Evolutionary conservation across 75 land plant species (phyloP), one percentile per base, ranked within the genome.

Genomic region (Selaginella moellendorffii): DNA sequence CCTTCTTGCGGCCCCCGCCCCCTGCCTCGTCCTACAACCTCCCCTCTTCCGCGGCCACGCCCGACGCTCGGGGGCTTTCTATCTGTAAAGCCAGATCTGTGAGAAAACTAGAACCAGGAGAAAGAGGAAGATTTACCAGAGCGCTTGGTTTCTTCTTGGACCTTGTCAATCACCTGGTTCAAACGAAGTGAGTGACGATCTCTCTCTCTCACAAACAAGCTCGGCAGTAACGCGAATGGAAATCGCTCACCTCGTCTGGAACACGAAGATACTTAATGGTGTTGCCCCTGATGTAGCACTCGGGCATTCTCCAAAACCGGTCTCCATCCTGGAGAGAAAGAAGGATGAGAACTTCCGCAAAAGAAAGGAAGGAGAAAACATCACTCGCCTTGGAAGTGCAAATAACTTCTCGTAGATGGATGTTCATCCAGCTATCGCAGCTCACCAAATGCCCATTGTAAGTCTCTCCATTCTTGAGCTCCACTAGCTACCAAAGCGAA

Each of bases 401-500:
- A 8, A 56, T 56, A 5, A 56, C 59, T 56, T 56, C 59, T 19
- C 59, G 59, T 24, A 56, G n/a, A 56, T 56, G 59, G 24, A 56
- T 56, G 24, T 56, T 56, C 59, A 56, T 56, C 59, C 59, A 56
- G 5, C 23, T 56, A 25, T 56, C 59, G 59, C 59, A 56, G n/a
- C 24, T 56, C 19, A 56, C 8, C 8, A 56, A 25, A 21, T 56
- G 59, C 59, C 59, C 59, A 56, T 56, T 56, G 59, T 56, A 56
- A 56, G 59, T 56, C 24, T 56, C 59, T 24, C 59, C 24, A 25
- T 56, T 56, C 59, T 56, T 56, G n/a, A 56, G 59, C 59, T 56
- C 59, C 19, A 56, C 59, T 24, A 56, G n/a, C 59, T 56, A 56
- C 21, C 5, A 56, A 19, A 24, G 2, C 5, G n/a, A 19, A 21